Evolutionary conservation across 352 stramenopile species (phyloP), one percentile per base, ranked within the genome.

Genomic region (Globisporangium viniferum): DNA sequence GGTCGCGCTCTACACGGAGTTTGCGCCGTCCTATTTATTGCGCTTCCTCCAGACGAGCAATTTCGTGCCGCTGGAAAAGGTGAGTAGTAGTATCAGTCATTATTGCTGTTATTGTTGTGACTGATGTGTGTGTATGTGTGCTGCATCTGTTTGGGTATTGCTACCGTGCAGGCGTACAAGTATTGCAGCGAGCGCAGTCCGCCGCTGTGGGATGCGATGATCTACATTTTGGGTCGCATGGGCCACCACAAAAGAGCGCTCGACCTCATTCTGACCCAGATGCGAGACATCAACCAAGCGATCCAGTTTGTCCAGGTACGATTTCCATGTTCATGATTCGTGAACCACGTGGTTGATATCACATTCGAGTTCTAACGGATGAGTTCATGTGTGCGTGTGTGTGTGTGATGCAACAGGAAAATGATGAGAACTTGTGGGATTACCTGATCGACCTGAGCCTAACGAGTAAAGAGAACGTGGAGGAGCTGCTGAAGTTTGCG

Each of bases 191-290:
- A 92, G 22, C 88, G 84, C 12, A 78, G 49, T 36, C 87, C 88
- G 48, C 88, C 88, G 24, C 69, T 93, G 1, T 95, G 85, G 85
- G 85, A 93, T 58, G 83, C 88, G 14, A 95, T 95, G 88, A 93
- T 95, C 66, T 95, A 93, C 71, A 91, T 93, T 59, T 66, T 95
- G 31, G 86, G 88, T 24, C 88, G 88, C 55, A 93, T 95, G 88
- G 88, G 88, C 7, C 85, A 95, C 54, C 84, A 95, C 73, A 93
- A 93, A 80, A 87, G 88, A 46, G 88, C 88, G 10, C 75, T 95
- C 4, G 88, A 95, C 63, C 66, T 95, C 15, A 93, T 95, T 59
- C 72, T 93, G 62, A 95, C 85, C 5, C 88, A 95, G 66, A 84
- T 87, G 60, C 74, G 76, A 9, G 85, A 95, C 59, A 89, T 95